phyloP scores from a whole-genome alignment of 495 filamentous ascomycete species.

The Acidiella bohemica region DNA sequence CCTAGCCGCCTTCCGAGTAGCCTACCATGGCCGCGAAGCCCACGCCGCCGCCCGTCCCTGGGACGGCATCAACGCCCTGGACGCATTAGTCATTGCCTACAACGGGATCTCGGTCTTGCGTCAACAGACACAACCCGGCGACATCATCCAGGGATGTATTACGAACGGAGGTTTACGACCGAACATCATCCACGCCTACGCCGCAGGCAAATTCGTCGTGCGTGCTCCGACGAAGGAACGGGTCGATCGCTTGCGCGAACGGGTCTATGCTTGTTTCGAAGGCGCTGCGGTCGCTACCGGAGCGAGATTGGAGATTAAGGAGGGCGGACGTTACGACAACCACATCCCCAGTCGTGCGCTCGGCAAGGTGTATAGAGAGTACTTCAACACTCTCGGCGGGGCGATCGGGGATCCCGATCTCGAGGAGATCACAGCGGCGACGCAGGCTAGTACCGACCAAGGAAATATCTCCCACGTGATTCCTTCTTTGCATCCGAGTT shows the following conservation, averaged over 20 bases:
- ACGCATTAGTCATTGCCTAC: constrained; percentile 48
- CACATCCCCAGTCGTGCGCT: constrained; percentile 48
- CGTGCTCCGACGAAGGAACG: constrained; percentile 7
- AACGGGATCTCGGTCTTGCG: constrained; percentile 48
- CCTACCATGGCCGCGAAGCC: constrained; percentile 39
- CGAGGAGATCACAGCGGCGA: constrained; percentile 37
- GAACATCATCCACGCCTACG: constrained; percentile 49
- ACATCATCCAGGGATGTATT: constrained; percentile 47
- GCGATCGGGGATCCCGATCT: constrained; percentile 36
- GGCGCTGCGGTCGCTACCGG: constrained; percentile 50
- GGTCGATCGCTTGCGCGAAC: constrained; percentile 34
- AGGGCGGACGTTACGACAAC: constrained; percentile 41
- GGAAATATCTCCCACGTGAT: constrained; percentile 49
- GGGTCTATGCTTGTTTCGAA: constrained; percentile 44
- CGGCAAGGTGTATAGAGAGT: constrained; percentile 18
- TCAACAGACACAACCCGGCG: constrained; percentile 48
- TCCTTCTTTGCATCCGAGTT: constrained; percentile 47
- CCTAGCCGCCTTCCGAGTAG: constrained; percentile 34
- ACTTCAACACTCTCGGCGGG: constrained; percentile 25
- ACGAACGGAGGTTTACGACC: constrained; percentile 44
- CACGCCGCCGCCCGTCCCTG: constrained; percentile 53
- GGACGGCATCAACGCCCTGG: constrained; percentile 50
- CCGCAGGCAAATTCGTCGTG: constrained; percentile 22
- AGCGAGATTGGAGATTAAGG: constrained; percentile 36
- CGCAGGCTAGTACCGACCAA: constrained; percentile 34